phyloP scores from a whole-genome alignment of 495 filamentous ascomycete genomes.

The Penicillium egyptiacum region DNA sequence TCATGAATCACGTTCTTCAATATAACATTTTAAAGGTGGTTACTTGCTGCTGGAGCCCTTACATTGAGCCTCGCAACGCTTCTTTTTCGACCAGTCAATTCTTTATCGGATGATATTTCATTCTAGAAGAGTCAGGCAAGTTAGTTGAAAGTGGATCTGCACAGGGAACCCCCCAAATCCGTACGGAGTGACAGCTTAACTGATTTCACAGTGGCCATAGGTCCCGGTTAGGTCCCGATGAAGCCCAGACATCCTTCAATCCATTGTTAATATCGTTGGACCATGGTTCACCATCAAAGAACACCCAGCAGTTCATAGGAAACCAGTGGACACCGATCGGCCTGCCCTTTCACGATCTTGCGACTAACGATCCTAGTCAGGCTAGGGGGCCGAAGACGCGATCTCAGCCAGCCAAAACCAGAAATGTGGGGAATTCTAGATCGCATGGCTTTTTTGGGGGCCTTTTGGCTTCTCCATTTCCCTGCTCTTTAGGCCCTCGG shows the following conservation, averaged over 20 bases:
- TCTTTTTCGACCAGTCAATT: not conserved
- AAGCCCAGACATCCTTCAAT: not conserved
- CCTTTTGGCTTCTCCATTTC: slow-evolving; percentile 2
- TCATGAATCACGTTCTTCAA: not conserved
- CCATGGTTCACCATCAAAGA: slow-evolving; percentile 16
- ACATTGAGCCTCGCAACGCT: not conserved
- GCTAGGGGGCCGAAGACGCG: slow-evolving; percentile 22
- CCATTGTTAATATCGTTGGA: not conserved
- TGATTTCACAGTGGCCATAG: not conserved
- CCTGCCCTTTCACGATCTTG: slow-evolving; percentile 25
- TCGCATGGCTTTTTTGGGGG: slow-evolving; percentile 20
- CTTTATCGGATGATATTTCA: not conserved
- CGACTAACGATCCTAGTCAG: slow-evolving; percentile 26
- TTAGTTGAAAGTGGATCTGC: slow-evolving; percentile 1
- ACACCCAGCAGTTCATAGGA: slow-evolving; percentile 15
- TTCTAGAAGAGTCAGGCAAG: not conserved
- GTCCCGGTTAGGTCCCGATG: too few species aligned
- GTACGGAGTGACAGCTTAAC: not conserved
- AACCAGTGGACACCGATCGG: slow-evolving; percentile 33
- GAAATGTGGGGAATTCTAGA: slow-evolving; percentile 27
- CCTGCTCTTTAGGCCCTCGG: slow-evolving; percentile 9
- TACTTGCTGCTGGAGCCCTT: not conserved
- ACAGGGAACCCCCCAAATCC: too few species aligned
- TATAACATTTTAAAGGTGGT: not conserved
- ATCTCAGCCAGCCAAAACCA: slow-evolving; percentile 31